Conservation (phyloP, 2,329 filamentous ascomycete genomes). For the Aureobasidium uvarum region DNA sequence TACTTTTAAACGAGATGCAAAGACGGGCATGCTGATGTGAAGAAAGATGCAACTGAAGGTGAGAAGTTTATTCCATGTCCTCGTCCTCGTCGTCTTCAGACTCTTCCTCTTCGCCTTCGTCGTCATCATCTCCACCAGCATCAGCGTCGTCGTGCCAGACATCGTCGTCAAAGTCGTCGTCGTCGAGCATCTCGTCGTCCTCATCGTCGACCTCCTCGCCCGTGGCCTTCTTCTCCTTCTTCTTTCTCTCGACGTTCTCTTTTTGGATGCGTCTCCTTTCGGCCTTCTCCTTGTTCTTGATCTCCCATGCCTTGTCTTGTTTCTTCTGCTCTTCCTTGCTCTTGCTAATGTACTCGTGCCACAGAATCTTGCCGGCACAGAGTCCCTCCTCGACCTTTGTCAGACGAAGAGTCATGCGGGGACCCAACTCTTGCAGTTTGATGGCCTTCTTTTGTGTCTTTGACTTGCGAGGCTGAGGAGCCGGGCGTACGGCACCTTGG, state of each 20-base stretch:
- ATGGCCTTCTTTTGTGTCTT: constrained; percentile 80
- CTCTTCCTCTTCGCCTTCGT: constrained; percentile 35
- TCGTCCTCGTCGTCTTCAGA: constrained; percentile 28
- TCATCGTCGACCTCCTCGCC: constrained; percentile 44
- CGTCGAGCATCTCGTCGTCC: constrained; percentile 40
- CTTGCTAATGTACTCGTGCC: constrained; percentile 95
- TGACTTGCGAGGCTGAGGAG: constrained; percentile 41
- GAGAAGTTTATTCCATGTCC: constrained; percentile 23
- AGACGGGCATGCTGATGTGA: constrained; percentile 15
- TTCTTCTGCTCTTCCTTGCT: constrained; percentile 71
- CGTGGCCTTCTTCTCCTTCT: constrained; percentile 56
- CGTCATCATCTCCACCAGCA: constrained; percentile 48
- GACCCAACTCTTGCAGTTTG: constrained; percentile 88
- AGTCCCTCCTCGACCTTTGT: constrained; percentile 96
- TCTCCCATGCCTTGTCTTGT: constrained; percentile 79
- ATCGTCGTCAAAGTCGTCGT: constrained; percentile 51
- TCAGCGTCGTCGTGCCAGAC: constrained; percentile 54
- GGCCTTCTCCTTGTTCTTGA: constrained; percentile 76
- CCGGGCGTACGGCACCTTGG: constrained; percentile 32
- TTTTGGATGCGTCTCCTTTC: constrained; percentile 76
- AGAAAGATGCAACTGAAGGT: not conserved
- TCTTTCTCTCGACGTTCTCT: constrained; percentile 87
- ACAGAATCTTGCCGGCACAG: constrained; percentile 88
- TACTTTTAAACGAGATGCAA: constrained; percentile 20
- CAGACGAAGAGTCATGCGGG: constrained; percentile 81